phyloP scores from a whole-genome alignment of 257 asterid genomes.

The Mitragyna speciosa region DNA sequence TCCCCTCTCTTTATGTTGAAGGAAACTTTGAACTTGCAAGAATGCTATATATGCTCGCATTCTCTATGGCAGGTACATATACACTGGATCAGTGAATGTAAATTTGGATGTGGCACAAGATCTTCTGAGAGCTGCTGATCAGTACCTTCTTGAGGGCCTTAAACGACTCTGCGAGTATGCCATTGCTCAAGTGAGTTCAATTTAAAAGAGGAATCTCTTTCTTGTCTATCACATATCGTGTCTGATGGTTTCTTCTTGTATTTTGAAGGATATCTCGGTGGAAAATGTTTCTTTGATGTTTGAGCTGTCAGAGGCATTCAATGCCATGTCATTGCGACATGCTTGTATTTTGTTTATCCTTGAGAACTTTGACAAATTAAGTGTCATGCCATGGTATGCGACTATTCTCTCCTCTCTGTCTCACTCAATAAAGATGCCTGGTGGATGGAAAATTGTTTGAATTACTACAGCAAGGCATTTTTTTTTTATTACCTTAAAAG shows the following conservation, averaged over 20 bases:
- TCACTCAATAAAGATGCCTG: background rate
- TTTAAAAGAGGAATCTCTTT: background rate
- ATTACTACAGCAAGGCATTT: background rate
- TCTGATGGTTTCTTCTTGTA: conserved; percentile 33
- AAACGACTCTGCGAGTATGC: conserved; percentile 90
- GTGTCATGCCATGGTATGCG: conserved; percentile 64
- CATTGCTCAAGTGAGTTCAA: conserved; percentile 73
- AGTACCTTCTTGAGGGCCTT: conserved; percentile 96
- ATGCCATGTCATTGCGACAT: conserved; percentile 71
- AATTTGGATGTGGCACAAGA: conserved; percentile 84
- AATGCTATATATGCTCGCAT: conserved; percentile 9
- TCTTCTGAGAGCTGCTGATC: conserved; percentile 94
- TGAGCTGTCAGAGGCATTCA: conserved; percentile 89
- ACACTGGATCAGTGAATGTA: conserved; percentile 90
- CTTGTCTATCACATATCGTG: background rate
- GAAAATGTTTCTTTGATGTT: conserved; percentile 85
- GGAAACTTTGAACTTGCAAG: conserved; percentile 1
- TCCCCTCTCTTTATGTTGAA: background rate
- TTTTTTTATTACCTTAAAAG: background rate
- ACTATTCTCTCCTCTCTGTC: background rate
- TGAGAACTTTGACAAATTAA: conserved; percentile 68
- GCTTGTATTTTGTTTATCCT: conserved; percentile 79
- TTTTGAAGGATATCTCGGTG: conserved; percentile 70
- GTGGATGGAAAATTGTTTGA: background rate
- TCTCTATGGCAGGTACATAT: conserved; percentile 60